Conservation (phyloP, 2,329 filamentous ascomycete genomes). For the Aschersonia sp. region DNA sequence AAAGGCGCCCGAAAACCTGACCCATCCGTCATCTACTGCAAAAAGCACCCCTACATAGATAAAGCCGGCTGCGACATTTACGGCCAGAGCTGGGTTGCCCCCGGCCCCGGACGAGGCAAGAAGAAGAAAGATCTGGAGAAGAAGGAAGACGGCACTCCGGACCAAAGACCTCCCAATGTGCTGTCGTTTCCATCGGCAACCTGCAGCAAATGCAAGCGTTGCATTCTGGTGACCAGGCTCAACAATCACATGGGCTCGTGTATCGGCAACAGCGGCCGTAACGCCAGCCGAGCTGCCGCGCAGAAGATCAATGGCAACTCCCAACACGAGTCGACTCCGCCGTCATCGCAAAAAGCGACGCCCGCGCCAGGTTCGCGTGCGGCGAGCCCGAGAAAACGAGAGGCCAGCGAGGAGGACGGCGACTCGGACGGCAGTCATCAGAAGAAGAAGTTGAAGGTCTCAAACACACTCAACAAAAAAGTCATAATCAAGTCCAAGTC, state of each 20-base stretch:
- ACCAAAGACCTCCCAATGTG: slow-evolving; percentile 44
- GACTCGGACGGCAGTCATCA: slow-evolving; percentile 36
- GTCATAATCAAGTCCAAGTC: slow-evolving; percentile 40
- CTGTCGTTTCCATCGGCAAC: slow-evolving; percentile 51
- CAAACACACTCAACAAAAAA: slow-evolving; percentile 30
- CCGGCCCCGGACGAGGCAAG: slow-evolving; percentile 55
- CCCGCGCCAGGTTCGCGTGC: slow-evolving; percentile 39
- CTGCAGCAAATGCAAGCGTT: slow-evolving; percentile 53
- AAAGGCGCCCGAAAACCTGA: slow-evolving; percentile 51
- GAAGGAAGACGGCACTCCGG: slow-evolving; percentile 34
- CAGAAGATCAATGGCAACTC: slow-evolving; percentile 47
- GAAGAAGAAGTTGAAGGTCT: slow-evolving; percentile 44
- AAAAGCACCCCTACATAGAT: slow-evolving; percentile 63
- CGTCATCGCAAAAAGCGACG: slow-evolving; percentile 48
- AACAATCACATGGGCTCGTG: slow-evolving; percentile 58
- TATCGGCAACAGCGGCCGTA: slow-evolving; percentile 51
- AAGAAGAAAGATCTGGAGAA: slow-evolving; percentile 68
- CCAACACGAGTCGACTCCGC: slow-evolving; percentile 42
- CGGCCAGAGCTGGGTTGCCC: slow-evolving; percentile 66
- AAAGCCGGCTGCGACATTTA: slow-evolving; percentile 69
- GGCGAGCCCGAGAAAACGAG: slow-evolving; percentile 41
- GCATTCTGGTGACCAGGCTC: slow-evolving; percentile 48
- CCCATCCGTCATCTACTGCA: slow-evolving; percentile 61
- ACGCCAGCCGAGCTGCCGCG: slow-evolving; percentile 45
- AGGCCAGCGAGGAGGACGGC: slow-evolving; percentile 40